These are phyloP conservation scores for Rhizopogon rudus DNA, from an alignment of 768 basidiomycete genomes.

Conservation along the genomic window DNA sequence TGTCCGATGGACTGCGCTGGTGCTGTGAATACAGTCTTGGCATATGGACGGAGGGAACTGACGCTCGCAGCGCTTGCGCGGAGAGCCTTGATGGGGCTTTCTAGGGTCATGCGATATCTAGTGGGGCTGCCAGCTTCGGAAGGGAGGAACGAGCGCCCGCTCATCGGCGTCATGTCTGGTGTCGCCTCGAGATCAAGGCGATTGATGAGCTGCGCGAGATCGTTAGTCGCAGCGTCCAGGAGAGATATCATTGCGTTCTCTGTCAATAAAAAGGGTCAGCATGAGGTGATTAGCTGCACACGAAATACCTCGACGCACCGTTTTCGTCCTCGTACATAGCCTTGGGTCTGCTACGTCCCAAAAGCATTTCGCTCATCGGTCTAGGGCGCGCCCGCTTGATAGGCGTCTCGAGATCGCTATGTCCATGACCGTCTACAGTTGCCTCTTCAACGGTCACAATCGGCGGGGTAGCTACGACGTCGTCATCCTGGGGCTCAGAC, in stretches of 20 bases:
- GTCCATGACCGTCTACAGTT: conserved; percentile 46
- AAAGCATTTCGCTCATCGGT: conserved; percentile 61
- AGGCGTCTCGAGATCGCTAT: conserved; percentile 26
- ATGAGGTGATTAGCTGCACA: neutral
- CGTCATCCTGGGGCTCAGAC: conserved; percentile 9
- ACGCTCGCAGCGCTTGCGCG: conserved; percentile 37
- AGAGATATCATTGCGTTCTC: conserved; percentile 56
- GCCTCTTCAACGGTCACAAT: conserved; percentile 46
- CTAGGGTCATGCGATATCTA: conserved; percentile 21
- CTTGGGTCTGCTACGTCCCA: conserved; percentile 43
- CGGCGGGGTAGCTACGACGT: conserved; percentile 12
- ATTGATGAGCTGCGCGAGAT: conserved; percentile 73
- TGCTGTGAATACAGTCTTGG: conserved; percentile 22
- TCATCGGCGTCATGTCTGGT: conserved; percentile 42
- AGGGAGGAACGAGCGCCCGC: conserved; percentile 11
- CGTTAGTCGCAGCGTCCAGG: conserved; percentile 76
- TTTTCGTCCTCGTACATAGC: conserved; percentile 48
- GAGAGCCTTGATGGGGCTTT: conserved; percentile 33
- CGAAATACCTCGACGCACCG: conserved; percentile 13
- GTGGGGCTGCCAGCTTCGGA: conserved; percentile 27
- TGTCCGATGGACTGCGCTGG: conserved; percentile 35
- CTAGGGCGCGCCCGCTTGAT: conserved; percentile 41
- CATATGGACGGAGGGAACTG: conserved; percentile 48
- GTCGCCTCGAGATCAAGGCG: conserved; percentile 81
- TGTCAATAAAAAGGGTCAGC: conserved; percentile 1